Evolutionary conservation across 108 stramenopile genomes (phyloP), one percentile per base, ranked within the genome.

Genomic region (Cyclotella cryptica): DNA sequence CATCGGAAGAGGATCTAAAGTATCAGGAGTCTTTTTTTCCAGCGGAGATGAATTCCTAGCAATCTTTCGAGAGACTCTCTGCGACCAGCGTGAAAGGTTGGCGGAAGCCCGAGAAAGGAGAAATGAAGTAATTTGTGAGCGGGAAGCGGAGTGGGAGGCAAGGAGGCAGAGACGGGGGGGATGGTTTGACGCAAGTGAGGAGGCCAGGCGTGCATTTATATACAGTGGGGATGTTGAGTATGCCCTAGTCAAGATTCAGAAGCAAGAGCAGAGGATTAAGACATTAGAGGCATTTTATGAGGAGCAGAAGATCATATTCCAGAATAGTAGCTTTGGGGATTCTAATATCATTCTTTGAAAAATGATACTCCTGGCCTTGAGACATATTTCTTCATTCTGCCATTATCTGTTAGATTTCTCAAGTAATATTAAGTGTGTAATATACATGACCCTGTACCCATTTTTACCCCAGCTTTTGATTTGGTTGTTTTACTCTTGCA

Each of bases 1-100:
- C 30, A 78, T 85, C 78, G 85, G 81, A 3, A 55, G 77, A 42
- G 85, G 85, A 14, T 80, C 79, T n/a, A 82, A 73, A 44, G 74
- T 78, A 19, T 73, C 77, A n/a, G 85, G 74, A 17, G 41, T 84
- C 7, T 85, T 85, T 35, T 84, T 84, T 51, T 74, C 77, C 11
- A 58, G 59, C 53, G 76, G 72, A 10, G 43, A 77, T 65, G 85
- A 85, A 62, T 85, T 85, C 51, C 60, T 85, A 8, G 85, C 85
- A 40, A 85, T 85, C 18, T 85, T 85, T 69, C 53, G 58, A 19
- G 85, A 85, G 51, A 74, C 80, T 41, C 41, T 85, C 13, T 58
- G 69, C 26, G 80, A 77, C 42, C 53, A 73, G 10, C 60, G 66
- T 14, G 85, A 85, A 72, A 41, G 85, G 15, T 55, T 85, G 44